Base-by-base conservation (phyloP, 805 yeast genomes). In the Metschnikowia aberdeeniae region DNA sequence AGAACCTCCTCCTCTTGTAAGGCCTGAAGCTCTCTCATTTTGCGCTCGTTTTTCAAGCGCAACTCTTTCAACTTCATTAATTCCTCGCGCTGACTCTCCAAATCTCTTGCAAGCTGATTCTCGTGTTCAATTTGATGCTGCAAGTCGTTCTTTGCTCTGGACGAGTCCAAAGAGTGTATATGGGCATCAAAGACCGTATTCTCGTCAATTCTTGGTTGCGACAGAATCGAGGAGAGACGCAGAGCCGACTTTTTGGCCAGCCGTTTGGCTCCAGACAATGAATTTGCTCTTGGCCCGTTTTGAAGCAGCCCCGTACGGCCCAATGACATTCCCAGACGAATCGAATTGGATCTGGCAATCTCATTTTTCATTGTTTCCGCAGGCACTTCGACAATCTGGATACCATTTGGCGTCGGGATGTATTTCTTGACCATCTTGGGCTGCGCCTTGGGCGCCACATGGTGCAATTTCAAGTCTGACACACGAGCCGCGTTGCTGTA, bases 371-470 rank as follows among this genome's bases (percentile, higher is more conserved):
- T 58, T 32, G 61, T 55, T 10, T 73, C 75, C 45, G 67, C 74
- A 0, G 89, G 86, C 3, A 85, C 89, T 53, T 85, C 90, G 4
- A 85, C 69, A 8, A 83, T 72, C 40, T 82, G 76, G 44, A 85
- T 70, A 11, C 93, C 93, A 54, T 78, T 73, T 3, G 86, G 81
- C 1, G 89, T 82, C 2, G 93, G 92, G 37, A 85, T 73, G 64
- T 84, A 85, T 51, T 79, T 82, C 52, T 81, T 83, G 8, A 84
- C 76, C 66, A 77, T 82, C 44, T 68, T 76, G 11, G 57, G 62
- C 13, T 52, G 44, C n/a, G 42, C 35, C 33, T 45, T 13, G 27
- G 31, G 45, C n/a, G 58, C 53, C 42, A 30, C 44, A 44, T 54
- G 58, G 42, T 43, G 52, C 44, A 70, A 56, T 42, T 62, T 62